Evolutionary conservation across 2,329 filamentous ascomycete species (phyloP), one percentile per base, ranked within the genome.

Genomic region (Aspergillus clavatus): DNA sequence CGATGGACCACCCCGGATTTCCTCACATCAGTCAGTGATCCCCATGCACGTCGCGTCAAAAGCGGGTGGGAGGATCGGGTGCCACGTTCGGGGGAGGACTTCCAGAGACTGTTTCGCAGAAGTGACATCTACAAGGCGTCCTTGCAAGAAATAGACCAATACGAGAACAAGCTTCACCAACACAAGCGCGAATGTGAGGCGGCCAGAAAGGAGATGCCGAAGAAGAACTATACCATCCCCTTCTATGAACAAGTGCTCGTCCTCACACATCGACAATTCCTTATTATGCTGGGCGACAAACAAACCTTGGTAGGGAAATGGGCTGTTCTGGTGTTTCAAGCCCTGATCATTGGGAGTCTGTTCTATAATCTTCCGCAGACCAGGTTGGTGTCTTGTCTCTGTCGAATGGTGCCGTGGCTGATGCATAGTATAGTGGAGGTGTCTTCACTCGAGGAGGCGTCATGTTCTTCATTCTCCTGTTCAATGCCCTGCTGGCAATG

Each of bases 1-100:
- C 77, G 86, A 11, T 81, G 83, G 76, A 89, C 84, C 0, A 83
- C 83, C 0, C 82, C 81, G 4, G 87, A 91, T 62, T 91, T 90
- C 65, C 68, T 90, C 26, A 90, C 86, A 0, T 87, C 84, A 2
- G 82, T 90, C 58, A 88, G 82, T 6, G 79, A 80, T 35, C 70
- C 75, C 1, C 71, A 80, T 43, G 82, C 83, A 47, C 72, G 82
- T 24, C 69, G 77, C 24, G 62, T 82, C 14, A 74, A 73, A 31
- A 60, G 74, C 12, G 81, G 79, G 2, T 83, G 73, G 63, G 77
- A 83, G 57, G 61, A 80, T 51, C 73, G 73, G 4, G 74, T 79
- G 22, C 80, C 81, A 0, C 68, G 76, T 12, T 78, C 75, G 1
- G 67, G 75, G 5, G 73, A 74, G 4, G 74, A 82, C 26, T 82